These are phyloP conservation scores for Pseudoturritis turrita DNA, from an alignment of 345 rosid species.

Conservation along the genomic window DNA sequence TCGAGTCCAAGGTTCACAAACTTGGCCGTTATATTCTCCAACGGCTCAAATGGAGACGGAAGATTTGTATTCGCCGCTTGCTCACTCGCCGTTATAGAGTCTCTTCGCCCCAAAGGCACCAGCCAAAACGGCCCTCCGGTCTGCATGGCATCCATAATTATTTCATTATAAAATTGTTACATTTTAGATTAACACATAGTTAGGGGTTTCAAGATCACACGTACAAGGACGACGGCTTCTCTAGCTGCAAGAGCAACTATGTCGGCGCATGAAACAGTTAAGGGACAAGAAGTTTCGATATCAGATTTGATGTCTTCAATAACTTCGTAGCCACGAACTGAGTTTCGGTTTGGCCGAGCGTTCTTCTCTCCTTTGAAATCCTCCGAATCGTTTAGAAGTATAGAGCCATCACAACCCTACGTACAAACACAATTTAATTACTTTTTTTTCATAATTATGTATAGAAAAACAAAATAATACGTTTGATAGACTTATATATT, in stretches of 20 bases:
- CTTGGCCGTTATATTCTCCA: slow-evolving; percentile 61
- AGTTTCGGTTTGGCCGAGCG: slow-evolving; percentile 62
- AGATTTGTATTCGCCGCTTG: slow-evolving; percentile 62
- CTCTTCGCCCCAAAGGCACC: slow-evolving; percentile 59
- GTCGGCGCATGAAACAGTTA: slow-evolving; percentile 71
- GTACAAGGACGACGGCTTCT: slow-evolving; percentile 64
- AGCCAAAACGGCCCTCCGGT: slow-evolving; percentile 75
- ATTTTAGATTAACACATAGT: not conserved
- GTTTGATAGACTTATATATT: not conserved
- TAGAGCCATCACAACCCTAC: slow-evolving; percentile 78
- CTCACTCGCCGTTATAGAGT: slow-evolving; percentile 62
- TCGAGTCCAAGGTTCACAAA: slow-evolving; percentile 76
- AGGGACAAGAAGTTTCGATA: slow-evolving; percentile 62
- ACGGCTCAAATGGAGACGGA: slow-evolving; percentile 71
- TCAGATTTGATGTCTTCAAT: slow-evolving; percentile 66
- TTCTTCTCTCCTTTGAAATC: slow-evolving; percentile 67
- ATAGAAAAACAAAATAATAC: not conserved
- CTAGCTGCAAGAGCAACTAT: slow-evolving; percentile 78
- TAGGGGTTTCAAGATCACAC: not conserved
- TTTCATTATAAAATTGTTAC: not conserved
- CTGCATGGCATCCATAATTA: slow-evolving; percentile 26
- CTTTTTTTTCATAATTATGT: not conserved
- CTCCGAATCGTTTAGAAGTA: slow-evolving; percentile 64
- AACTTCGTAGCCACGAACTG: slow-evolving; percentile 70
- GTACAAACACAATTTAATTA: not conserved